Percentiles rank a stretch among this genome's conserved stretches.
These are phyloP conservation scores for Anacardium occidentale DNA, from an alignment of 345 rosid species.

Conservation along the genomic window DNA sequence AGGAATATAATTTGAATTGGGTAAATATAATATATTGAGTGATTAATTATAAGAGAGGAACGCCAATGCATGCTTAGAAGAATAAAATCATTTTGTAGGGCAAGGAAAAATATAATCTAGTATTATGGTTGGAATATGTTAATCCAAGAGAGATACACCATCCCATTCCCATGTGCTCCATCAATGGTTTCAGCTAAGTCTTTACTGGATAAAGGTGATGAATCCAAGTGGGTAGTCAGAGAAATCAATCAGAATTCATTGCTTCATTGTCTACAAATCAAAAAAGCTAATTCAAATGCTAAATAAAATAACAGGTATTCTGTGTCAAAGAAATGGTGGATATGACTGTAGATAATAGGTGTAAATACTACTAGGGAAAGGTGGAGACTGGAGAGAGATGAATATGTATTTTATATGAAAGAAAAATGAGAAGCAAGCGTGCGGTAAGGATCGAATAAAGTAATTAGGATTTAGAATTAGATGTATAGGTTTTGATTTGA, in stretches of 20 bases:
- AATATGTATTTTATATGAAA: neutral
- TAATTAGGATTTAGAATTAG: constrained; percentile 12
- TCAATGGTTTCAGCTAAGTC: neutral
- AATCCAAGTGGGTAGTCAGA: too few species aligned
- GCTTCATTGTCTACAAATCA: too few species aligned
- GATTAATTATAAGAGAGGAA: neutral
- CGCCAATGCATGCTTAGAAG: constrained; percentile 18
- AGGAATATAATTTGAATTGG: constrained; percentile 21
- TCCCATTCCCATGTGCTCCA: constrained; percentile 47
- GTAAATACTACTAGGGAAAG: too few species aligned
- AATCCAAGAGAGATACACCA: constrained; percentile 33
- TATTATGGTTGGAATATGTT: neutral
- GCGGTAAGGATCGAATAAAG: constrained; percentile 39
- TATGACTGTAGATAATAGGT: neutral
- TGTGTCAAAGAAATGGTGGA: neutral
- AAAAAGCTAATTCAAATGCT: neutral
- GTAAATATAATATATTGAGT: constrained; percentile 5
- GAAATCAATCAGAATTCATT: neutral
- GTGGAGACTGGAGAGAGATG: constrained; percentile 6
- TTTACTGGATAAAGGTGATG: constrained; percentile 27
- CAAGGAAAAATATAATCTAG: constrained; percentile 28
- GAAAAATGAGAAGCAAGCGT: constrained; percentile 26
- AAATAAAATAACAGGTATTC: neutral
- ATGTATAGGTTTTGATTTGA: constrained; percentile 17
- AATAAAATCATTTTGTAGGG: constrained; percentile 39